Evolutionary conservation across 169 alveolate species (phyloP), one percentile per base, ranked within the genome.

Genomic region (Eimeria brunetti): DNA sequence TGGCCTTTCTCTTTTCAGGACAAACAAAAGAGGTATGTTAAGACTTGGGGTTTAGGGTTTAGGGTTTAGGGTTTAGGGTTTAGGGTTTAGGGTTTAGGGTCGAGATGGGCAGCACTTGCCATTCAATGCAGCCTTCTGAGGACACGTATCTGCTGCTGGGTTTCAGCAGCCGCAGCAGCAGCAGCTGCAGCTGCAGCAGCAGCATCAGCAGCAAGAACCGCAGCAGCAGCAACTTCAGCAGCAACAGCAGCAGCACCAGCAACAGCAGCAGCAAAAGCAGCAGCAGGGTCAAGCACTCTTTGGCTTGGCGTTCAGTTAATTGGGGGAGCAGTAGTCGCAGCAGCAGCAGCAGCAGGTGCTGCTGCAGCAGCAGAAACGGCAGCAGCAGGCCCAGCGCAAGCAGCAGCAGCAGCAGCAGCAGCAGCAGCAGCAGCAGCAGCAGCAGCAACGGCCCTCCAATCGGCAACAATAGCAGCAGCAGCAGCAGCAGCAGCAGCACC

Each of bases 101-200:
- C 58, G 60, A 8, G 60, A 51, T 12, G 60, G 64, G 95, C 96
- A n/a, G 84, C 80, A n/a, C n/a, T n/a, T 56, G 96, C 81, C 69
- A 89, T 78, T 60, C 86, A 76, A 84, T 96, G 97, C 33, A 96
- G 94, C 33, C 95, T 30, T 36, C 97, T 97, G n/a, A n/a, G 75
- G 95, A 96, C 97, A 95, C 95, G 83, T 92, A 89, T 30, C 96
- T 96, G 51, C 95, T 97, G 56, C 95, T 97, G 36, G 95, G 95
- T 36, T 97, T 94, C 62, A 95, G 62, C 51, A 81, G 91, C 81
- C 85, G 95, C 27, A 96, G 89, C 38, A 96, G 96, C 27, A 95
- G 58, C 41, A 92, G 97, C 4, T 97, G 97, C 51, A 91, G 92
- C 91, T 91, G 90, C 91, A 56, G 67, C 20, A 89, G 76, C 0